Conservation (phyloP, 1,284 basidiomycete genomes). For the Trichosporon sp. region DNA sequence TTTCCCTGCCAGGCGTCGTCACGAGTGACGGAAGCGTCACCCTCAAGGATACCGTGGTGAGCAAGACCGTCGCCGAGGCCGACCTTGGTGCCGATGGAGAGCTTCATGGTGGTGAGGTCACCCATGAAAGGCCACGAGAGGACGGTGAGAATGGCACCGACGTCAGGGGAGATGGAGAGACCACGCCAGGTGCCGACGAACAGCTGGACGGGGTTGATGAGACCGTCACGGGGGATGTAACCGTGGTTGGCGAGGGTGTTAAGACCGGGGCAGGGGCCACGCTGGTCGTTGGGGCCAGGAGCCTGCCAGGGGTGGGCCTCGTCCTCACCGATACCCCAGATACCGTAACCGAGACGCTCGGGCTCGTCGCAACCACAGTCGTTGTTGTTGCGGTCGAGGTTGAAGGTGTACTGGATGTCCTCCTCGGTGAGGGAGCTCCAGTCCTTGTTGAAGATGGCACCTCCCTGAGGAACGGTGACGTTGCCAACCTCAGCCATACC, state of each 20-base stretch:
- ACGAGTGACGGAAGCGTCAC: conserved; percentile 34
- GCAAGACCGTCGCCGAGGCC: conserved; percentile 29
- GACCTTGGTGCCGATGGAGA: conserved; percentile 35
- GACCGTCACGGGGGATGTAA: conserved; percentile 42
- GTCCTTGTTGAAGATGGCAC: conserved; percentile 15
- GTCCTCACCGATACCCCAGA: conserved; percentile 31
- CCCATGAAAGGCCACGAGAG: conserved; percentile 44
- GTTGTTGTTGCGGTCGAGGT: conserved; percentile 21
- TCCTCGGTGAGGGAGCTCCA: conserved; percentile 15
- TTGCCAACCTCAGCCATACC: conserved; percentile 26
- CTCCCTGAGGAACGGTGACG: conserved; percentile 17
- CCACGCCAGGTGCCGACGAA: conserved; percentile 35
- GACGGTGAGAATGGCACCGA: conserved; percentile 38
- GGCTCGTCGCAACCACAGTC: not conserved
- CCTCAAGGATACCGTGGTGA: conserved; percentile 32
- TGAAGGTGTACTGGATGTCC: conserved; percentile 23
- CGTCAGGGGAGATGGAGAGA: conserved; percentile 45
- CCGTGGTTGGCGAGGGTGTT: conserved; percentile 53
- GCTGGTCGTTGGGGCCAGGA: conserved; percentile 39
- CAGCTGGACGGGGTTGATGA: conserved; percentile 44
- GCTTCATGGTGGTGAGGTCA: conserved; percentile 39
- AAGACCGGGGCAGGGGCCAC: conserved; percentile 52
- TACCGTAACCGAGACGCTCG: conserved; percentile 8
- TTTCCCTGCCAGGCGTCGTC: conserved; percentile 29
- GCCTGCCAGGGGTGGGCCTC: conserved; percentile 39